Evolutionary conservation across 129 eudicot genomes (phyloP), one percentile per base, ranked within the genome.

Genomic region (Pittosporum tobira): DNA sequence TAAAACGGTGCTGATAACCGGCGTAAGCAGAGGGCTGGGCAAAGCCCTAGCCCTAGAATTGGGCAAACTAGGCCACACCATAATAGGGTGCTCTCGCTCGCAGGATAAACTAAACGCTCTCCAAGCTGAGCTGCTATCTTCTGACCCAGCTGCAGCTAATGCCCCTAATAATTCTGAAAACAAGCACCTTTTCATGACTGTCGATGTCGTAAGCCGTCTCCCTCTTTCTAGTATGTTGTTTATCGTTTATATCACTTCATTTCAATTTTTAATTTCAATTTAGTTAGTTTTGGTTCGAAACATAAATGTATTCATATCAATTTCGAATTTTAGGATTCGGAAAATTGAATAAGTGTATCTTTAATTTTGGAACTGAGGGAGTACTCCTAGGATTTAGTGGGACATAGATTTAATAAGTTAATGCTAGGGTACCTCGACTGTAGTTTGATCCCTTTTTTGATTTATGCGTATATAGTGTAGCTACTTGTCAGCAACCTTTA

Each of bases 1-100:
- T 31, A 73, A 70, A 60, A 90, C 95, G 50, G 94, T 90, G 31
- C 77, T 90, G 51, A 90, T 90, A 53, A 90, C 98, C 3, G 98
- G 98, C 0, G 98, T 90, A 1, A 83, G 95, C 83, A 79, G 86
- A 71, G 98, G 98, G 0, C 77, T 90, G 0, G 95, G 98, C 22
- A 75, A 54, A 80, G 88, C 95, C 68, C 81, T 90, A 50, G 98
- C 95, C 50, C 74, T 90, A 31, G 95, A 90, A 64, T 49, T 90
- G 50, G 94, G 87, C 1, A 90, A 70, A 77, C 79, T 81, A 48
- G 98, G 95, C 23, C 98, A 90, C 77, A 68, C 73, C 62, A 80
- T 90, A 21, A 75, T 90, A 38, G 98, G 98, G 46, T 86, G 95
- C 73, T 73, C 87, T 62, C 95, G 95, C 51, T 71, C 97, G 21